A percentile compares a stretch with the other conserved stretches of the same genome.
Evolutionary conservation across 768 basidiomycete genomes (phyloP).

Genomic region (Russula compacta): DNA sequence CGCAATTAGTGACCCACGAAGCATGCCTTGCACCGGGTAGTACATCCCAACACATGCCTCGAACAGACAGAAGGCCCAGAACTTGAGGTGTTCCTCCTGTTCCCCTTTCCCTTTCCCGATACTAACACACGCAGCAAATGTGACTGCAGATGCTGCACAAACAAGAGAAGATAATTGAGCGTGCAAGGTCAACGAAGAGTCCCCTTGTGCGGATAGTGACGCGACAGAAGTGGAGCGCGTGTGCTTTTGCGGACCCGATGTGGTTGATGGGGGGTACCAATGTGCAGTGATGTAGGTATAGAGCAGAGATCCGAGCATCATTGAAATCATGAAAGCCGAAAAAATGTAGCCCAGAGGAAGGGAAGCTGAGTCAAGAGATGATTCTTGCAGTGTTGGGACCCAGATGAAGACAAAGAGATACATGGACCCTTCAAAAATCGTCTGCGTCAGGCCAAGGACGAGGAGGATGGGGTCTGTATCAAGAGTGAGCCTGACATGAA

Average conservation of each 20-base stretch:
- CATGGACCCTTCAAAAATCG: conserved; percentile 79
- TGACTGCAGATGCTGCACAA: conserved; percentile 48
- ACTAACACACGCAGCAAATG: conserved; percentile 42
- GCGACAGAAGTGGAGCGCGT: conserved; percentile 6
- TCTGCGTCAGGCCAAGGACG: conserved; percentile 63
- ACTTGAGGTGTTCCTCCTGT: conserved; percentile 40
- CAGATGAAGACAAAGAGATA: conserved; percentile 80
- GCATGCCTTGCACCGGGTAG: conserved; percentile 70
- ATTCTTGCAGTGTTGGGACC: conserved; percentile 69
- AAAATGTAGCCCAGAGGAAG: conserved; percentile 76
- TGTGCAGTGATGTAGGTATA: conserved; percentile 42
- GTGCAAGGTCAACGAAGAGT: conserved; percentile 47
- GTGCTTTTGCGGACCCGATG: conserved; percentile 11
- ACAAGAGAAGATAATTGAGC: conserved; percentile 58
- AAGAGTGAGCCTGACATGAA: neutral
- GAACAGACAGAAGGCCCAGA: conserved; percentile 67
- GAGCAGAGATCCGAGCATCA: conserved; percentile 70
- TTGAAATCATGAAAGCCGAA: conserved; percentile 70
- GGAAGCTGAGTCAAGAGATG: conserved; percentile 29
- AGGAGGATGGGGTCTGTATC: conserved; percentile 49
- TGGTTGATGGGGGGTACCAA: conserved; percentile 22
- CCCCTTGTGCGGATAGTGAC: conserved; percentile 14
- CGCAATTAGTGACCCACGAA: conserved; percentile 54
- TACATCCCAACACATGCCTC: conserved; percentile 76
- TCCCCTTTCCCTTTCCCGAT: conserved; percentile 22